A percentile compares a stretch with the other conserved stretches of the same genome.
These are phyloP conservation scores for Blastobotrys petasosporus DNA, from an alignment of 1,139 yeast species.

Conservation along the genomic window DNA sequence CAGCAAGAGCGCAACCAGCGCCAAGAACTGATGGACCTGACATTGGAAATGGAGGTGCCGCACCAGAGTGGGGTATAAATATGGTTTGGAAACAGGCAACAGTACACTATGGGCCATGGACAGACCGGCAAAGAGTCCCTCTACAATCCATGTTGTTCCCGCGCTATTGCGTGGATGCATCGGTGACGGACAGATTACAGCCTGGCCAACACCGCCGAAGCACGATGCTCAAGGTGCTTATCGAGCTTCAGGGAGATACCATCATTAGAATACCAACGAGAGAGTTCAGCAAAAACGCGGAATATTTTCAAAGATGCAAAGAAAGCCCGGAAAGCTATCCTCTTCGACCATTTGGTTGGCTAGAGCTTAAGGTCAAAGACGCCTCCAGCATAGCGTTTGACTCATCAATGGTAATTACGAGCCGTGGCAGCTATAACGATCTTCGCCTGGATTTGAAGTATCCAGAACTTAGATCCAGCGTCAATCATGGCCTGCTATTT, in stretches of 20 bases:
- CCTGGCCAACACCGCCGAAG: slow-evolving; percentile 52
- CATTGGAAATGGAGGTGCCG: slow-evolving; percentile 46
- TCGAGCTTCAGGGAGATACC: slow-evolving; percentile 54
- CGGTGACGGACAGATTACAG: slow-evolving; percentile 38
- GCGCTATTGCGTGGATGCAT: slow-evolving; percentile 51
- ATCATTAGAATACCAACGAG: slow-evolving; percentile 77
- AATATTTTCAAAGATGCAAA: slow-evolving; percentile 30
- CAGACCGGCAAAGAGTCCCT: slow-evolving; percentile 72
- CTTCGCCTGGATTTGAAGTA: slow-evolving; percentile 45
- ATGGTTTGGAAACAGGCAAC: slow-evolving; percentile 56
- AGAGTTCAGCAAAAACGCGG: slow-evolving; percentile 70
- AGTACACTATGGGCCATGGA: slow-evolving; percentile 91
- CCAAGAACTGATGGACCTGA: slow-evolving; percentile 39
- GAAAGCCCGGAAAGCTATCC: slow-evolving; percentile 36
- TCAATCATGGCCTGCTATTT: slow-evolving; percentile 77
- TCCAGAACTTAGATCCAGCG: slow-evolving; percentile 73
- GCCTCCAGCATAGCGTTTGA: slow-evolving; percentile 47
- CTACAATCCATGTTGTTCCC: slow-evolving; percentile 69
- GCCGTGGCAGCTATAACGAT: slow-evolving; percentile 54
- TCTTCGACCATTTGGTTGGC: slow-evolving; percentile 82
- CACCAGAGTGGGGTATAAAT: slow-evolving; percentile 65
- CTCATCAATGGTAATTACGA: slow-evolving; percentile 49
- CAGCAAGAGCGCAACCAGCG: slow-evolving; percentile 31
- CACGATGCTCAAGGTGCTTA: slow-evolving; percentile 48
- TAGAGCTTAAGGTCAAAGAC: slow-evolving; percentile 60